These are phyloP conservation scores for Meredithiella fracta DNA, from an alignment of 2,329 filamentous ascomycete genomes.

Conservation along the genomic window DNA sequence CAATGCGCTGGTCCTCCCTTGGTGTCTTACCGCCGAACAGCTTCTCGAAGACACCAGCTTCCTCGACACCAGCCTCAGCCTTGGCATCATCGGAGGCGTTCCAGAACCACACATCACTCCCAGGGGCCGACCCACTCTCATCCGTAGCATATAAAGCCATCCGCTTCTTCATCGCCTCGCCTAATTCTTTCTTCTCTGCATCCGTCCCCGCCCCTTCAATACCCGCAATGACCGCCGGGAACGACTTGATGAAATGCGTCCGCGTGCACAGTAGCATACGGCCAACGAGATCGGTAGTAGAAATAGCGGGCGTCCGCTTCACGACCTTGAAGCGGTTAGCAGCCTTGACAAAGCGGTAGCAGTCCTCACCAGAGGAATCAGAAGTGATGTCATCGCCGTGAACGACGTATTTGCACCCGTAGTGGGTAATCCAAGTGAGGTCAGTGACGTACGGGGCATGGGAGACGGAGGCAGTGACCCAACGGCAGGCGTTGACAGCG, in stretches of 20 bases:
- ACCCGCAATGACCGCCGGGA: conserved; percentile 52
- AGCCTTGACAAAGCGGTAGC: conserved; percentile 93
- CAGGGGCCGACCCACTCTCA: conserved; percentile 59
- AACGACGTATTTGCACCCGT: conserved; percentile 87
- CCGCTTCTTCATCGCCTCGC: conserved; percentile 54
- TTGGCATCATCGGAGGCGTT: conserved; percentile 35
- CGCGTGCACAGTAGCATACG: conserved; percentile 95
- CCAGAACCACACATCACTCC: conserved; percentile 79
- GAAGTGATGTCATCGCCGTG: conserved; percentile 97
- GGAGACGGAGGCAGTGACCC: conserved; percentile 72
- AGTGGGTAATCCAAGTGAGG: conserved; percentile 85
- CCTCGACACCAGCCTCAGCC: conserved; percentile 28
- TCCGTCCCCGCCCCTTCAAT: conserved; percentile 54
- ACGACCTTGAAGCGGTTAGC: conserved; percentile 92
- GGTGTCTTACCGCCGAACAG: conserved; percentile 58
- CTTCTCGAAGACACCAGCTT: conserved; percentile 47
- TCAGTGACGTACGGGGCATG: conserved; percentile 88
- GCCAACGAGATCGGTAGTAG: conserved; percentile 93
- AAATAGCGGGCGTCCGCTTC: conserved; percentile 89
- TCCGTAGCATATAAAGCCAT: conserved; percentile 81
- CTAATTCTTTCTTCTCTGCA: conserved; percentile 48
- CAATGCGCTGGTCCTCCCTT: conserved; percentile 61
- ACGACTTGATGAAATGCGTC: conserved; percentile 76
- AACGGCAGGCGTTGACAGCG: conserved; percentile 86
- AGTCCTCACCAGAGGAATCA: conserved; percentile 83